A percentile compares a stretch with the other conserved stretches of the same genome.
Conservation (phyloP, 202 grass and related monocot species). For the Eragrostis tef region DNA sequence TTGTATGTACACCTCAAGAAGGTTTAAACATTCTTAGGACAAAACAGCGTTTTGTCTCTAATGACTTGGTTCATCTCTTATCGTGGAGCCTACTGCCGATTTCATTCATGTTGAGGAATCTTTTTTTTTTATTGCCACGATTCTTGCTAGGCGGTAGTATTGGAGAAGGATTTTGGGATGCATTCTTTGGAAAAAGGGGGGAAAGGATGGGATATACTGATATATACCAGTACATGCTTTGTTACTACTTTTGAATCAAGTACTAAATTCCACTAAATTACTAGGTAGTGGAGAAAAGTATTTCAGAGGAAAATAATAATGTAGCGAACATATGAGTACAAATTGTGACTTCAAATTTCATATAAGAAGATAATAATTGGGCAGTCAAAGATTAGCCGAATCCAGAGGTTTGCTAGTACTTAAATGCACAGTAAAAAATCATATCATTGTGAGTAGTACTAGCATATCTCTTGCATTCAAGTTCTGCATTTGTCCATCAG, state of each 20-base stretch:
- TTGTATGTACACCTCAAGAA: slow-evolving; percentile 51
- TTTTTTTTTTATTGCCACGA: slow-evolving; percentile 25
- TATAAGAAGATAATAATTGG: not conserved
- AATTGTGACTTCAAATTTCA: not conserved
- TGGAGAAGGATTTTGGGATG: slow-evolving; percentile 24
- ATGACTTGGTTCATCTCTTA: slow-evolving; percentile 46
- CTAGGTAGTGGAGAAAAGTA: not conserved
- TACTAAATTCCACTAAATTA: not conserved
- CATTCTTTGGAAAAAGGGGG: not conserved
- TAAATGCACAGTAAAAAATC: slow-evolving; percentile 38
- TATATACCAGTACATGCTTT: not conserved
- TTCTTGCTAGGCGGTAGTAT: slow-evolving; percentile 27
- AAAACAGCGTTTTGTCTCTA: slow-evolving; percentile 60
- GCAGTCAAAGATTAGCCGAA: not conserved
- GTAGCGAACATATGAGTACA: not conserved
- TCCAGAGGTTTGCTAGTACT: not conserved
- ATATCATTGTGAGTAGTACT: slow-evolving; percentile 3
- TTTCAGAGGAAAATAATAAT: not conserved
- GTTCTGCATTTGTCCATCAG: slow-evolving; percentile 38
- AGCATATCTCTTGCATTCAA: slow-evolving; percentile 46
- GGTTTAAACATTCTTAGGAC: slow-evolving; percentile 71
- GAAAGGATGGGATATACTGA: slow-evolving; percentile 13
- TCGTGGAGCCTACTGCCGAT: slow-evolving; percentile 21
- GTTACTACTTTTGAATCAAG: slow-evolving; percentile 2
- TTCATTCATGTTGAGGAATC: slow-evolving; percentile 19